A percentile compares a stretch with the other conserved stretches of the same genome.
These are phyloP conservation scores for Andrographis paniculata DNA, from an alignment of 305 asterid genomes.

Conservation along the genomic window DNA sequence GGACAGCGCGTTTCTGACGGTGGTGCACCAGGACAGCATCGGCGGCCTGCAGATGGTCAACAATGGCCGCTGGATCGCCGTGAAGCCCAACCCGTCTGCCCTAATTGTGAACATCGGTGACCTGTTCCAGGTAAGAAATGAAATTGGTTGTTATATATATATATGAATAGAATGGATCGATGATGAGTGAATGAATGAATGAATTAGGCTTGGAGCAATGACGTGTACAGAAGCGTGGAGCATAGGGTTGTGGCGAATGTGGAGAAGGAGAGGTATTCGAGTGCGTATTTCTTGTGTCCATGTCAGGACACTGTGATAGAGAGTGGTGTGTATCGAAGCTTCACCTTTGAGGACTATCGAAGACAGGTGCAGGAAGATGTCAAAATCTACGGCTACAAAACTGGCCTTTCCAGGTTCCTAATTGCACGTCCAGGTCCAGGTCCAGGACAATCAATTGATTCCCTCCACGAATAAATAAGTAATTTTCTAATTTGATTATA, in stretches of 20 bases:
- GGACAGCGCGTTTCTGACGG: conserved; percentile 83
- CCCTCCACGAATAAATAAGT: too few relatives aligned
- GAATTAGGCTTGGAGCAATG: conserved; percentile 89
- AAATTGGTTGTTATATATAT: too few relatives aligned
- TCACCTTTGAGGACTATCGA: conserved; percentile 60
- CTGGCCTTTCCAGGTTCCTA: conserved; percentile 60
- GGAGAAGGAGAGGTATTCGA: conserved; percentile 42
- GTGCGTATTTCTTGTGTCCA: conserved; percentile 67
- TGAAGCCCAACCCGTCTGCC: conserved; percentile 67
- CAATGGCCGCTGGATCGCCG: conserved; percentile 83
- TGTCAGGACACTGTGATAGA: conserved; percentile 47
- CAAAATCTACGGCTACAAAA: conserved; percentile 46
- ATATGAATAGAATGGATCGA: not conserved
- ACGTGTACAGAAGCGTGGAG: conserved; percentile 52
- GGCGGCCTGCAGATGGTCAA: conserved; percentile 78
- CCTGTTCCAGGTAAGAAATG: conserved; percentile 78
- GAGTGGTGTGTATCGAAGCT: conserved; percentile 39
- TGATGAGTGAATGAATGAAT: too few relatives aligned
- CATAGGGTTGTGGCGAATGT: conserved; percentile 68
- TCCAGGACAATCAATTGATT: too few relatives aligned
- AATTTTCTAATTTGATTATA: too few relatives aligned
- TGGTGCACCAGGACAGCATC: conserved; percentile 68
- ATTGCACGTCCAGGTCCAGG: too few relatives aligned
- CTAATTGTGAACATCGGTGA: conserved; percentile 84
- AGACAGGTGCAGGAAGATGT: conserved; percentile 59